Conservation (phyloP, 1,139 yeast genomes). For the Meyerozyma guilliermondii region DNA sequence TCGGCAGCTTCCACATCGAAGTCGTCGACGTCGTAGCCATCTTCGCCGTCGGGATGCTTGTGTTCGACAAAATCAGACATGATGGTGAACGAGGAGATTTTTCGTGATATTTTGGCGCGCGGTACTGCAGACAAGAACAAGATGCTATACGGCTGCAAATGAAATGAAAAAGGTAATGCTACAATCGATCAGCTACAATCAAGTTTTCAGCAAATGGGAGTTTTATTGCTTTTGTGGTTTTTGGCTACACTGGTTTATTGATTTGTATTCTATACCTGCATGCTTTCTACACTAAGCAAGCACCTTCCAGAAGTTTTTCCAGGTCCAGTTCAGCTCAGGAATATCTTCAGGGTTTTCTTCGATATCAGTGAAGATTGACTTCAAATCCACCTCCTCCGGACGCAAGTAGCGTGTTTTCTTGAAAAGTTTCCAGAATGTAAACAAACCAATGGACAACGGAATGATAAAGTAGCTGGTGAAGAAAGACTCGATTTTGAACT, state of each 20-base stretch:
- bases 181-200: too few relatives aligned
- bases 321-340: conserved; percentile 10
- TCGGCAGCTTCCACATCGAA: not conserved
- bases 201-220: too few relatives aligned
- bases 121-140: not conserved
- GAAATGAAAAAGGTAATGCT: too few relatives aligned
- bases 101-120: not conserved
- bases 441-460: conserved; percentile 25
- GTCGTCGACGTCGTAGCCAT: conserved; percentile 2
- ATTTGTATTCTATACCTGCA: too few relatives aligned
- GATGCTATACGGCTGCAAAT: not conserved
- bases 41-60: conserved; percentile 1
- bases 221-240: too few relatives aligned
- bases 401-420: conserved; percentile 18
- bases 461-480: conserved; percentile 35
- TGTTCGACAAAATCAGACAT: not conserved
- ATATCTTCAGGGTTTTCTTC: conserved; percentile 33
- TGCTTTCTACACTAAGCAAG: too few relatives aligned
- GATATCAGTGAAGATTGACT: conserved; percentile 23
- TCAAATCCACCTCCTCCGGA: conserved; percentile 5
- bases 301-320: not conserved
- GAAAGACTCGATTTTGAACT: conserved; percentile 28
- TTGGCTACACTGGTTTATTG: too few relatives aligned
- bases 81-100: not conserved
- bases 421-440: conserved; percentile 23